Conservation (phyloP, 768 basidiomycete species). For the Mrakia gelida region DNA sequence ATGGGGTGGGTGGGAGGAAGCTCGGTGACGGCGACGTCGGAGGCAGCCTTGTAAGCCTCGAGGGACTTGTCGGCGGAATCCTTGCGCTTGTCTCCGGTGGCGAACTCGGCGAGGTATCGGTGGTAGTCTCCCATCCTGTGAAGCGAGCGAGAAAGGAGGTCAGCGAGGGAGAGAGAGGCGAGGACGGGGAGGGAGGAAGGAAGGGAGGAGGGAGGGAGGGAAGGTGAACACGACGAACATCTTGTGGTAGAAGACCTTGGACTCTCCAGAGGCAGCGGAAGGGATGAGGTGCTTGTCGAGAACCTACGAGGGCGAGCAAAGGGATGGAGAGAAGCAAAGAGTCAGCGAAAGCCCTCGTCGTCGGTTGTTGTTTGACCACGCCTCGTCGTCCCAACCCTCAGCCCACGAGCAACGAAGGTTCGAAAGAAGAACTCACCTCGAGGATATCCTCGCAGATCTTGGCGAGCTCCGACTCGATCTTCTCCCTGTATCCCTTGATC, state of each 20-base stretch:
- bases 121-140: conserved; percentile 98
- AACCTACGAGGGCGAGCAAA: conserved; percentile 11
- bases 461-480: conserved; percentile 93
- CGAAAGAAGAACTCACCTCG: conserved; percentile 52
- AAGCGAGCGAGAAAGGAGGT: background rate
- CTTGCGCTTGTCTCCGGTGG: conserved; percentile 95
- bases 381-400: background rate
- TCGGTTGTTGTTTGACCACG: background rate
- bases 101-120: conserved; percentile 98
- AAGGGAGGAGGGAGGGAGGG: no score
- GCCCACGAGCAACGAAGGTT: background rate
- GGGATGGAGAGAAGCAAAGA: background rate
- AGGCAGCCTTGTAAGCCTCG: conserved; percentile 86
- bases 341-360: background rate
- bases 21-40: conserved; percentile 92
- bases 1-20: conserved; percentile 88
- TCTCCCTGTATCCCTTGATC: conserved; percentile 97
- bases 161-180: background rate
- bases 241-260: conserved; percentile 99
- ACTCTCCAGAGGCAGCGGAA: conserved; percentile 92
- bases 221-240: conserved; percentile 58
- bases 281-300: conserved; percentile 96
- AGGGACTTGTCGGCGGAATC: conserved; percentile 95
- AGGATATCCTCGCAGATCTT: conserved; percentile 99
- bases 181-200: conserved; percentile 7